Base-by-base conservation (phyloP, 768 basidiomycete species). In the Cantharellus anzutake region DNA sequence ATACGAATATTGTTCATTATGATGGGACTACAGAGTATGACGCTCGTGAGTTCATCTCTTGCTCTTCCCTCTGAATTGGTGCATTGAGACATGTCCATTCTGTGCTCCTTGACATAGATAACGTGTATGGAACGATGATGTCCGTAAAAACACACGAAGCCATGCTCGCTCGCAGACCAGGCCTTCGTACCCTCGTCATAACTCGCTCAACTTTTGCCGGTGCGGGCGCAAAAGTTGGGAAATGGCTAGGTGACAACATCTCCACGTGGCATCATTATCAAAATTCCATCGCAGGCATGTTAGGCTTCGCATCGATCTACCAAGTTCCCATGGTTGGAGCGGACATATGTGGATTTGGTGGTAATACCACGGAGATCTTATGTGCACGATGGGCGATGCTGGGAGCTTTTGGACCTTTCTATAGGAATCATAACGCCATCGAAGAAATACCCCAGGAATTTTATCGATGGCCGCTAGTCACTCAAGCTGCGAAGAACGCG, bases 321-420 rank as follows among this genome's bases (percentile, higher is more conserved):
- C 81, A 83, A 63, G 69, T 84, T 2, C 85, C 85, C 0, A 83
- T 87, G 83, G 78, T 85, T 41, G 85, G 85, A 2, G 77, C 78
- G 55, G 86, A 89, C 68, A 80, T 83, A 60, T 84, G 81, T 65
- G 83, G 81, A 2, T 83, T 76, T 67, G 75, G 79, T 55, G 65
- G 70, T 0, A 74, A 84, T 65, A 80, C 81, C 1, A 82, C 83
- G 1, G 83, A 83, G 66, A 77, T 74, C 4, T 71, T 87, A 0
- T 85, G 83, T 63, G 80, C 82, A 42, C 73, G 86, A 42, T 87
- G 86, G 85, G 84, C 82, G 11, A 82, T 75, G 73, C 72, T 87
- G 2, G 82, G 83, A 1, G 84, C 82, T 0, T 87, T 86, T 70
- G 80, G 81, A 67, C 84, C 85, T 0, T 87, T 87, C 73, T 84